Evolutionary conservation across 345 rosid species (phyloP).

Genomic region (Populus nigra): DNA sequence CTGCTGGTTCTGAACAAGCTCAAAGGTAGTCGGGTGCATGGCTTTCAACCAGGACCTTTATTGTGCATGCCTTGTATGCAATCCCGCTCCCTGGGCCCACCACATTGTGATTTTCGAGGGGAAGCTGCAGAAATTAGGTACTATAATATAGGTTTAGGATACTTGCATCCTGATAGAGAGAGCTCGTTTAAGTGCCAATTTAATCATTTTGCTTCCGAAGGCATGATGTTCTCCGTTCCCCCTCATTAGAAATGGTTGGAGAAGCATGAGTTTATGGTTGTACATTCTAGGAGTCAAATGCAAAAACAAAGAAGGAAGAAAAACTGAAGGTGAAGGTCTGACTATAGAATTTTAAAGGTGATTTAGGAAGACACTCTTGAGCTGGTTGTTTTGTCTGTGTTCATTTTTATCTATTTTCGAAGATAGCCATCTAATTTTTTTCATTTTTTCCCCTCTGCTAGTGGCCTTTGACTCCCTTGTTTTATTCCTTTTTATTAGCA

Average conservation of each 20-base stretch:
- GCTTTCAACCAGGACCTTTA: slow-evolving; percentile 8
- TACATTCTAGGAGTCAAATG: neutral
- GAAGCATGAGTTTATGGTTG: slow-evolving; percentile 9
- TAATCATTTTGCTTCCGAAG: neutral
- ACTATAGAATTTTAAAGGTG: slow-evolving; percentile 1
- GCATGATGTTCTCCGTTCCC: neutral
- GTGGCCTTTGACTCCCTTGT: neutral
- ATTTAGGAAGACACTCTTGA: neutral
- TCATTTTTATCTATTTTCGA: slow-evolving; percentile 3
- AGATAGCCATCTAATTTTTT: neutral
- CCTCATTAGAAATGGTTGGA: neutral
- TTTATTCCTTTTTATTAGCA: neutral
- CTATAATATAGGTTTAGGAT: slow-evolving; percentile 10
- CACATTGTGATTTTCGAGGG: slow-evolving; percentile 30
- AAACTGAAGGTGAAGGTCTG: neutral
- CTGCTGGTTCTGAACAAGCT: slow-evolving; percentile 49
- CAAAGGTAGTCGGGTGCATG: slow-evolving; percentile 46
- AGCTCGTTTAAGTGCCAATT: slow-evolving; percentile 2
- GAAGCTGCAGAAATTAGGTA: slow-evolving; percentile 33
- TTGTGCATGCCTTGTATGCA: slow-evolving; percentile 15
- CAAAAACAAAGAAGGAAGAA: neutral
- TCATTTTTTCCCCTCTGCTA: too few relatives aligned
- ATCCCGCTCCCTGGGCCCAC: slow-evolving; percentile 27
- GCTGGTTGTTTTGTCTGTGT: neutral
- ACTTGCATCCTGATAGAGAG: slow-evolving; percentile 8